These are phyloP conservation scores for Ogataea pini DNA, from an alignment of 805 yeast species.

Conservation along the genomic window DNA sequence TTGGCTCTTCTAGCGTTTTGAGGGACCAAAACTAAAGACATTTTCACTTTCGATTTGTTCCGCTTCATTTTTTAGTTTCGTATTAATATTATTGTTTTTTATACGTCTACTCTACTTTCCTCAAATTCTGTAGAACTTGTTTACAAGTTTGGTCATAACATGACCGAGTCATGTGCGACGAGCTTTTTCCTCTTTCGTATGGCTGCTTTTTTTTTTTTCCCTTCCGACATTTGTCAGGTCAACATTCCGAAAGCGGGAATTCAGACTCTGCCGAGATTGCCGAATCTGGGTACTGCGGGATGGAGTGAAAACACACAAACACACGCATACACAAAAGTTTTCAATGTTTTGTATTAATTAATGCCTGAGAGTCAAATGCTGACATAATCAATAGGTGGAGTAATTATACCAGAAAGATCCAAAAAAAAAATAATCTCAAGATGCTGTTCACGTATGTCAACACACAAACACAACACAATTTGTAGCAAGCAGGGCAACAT, in stretches of 20 bases:
- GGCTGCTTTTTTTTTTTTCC: not conserved
- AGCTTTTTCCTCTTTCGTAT: not conserved
- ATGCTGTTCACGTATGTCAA: too few relatives aligned
- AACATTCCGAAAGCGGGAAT: not conserved
- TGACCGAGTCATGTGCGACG: not conserved
- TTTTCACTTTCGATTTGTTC: not conserved
- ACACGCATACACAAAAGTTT: too few relatives aligned
- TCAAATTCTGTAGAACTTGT: too few relatives aligned
- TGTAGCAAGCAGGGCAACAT: too few relatives aligned
- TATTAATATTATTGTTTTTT: constrained; percentile 7
- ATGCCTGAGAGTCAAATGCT: too few relatives aligned
- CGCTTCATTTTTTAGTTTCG: constrained; percentile 1
- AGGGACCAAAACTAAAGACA: not conserved
- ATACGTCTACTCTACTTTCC: constrained; percentile 6
- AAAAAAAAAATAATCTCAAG: too few relatives aligned
- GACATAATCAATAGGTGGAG: not conserved
- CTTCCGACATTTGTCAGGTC: too few relatives aligned
- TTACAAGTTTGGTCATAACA: not conserved
- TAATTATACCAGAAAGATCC: too few relatives aligned
- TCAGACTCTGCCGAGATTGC: not conserved
- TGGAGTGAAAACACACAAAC: too few relatives aligned
- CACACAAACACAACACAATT: too few relatives aligned
- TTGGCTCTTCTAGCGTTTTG: constrained; percentile 5
- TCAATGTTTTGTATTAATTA: too few relatives aligned
- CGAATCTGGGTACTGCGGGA: not conserved